A percentile compares a stretch with the other conserved stretches of the same genome.
These are phyloP conservation scores for Amaranthus tricolor DNA, from an alignment of 179 eudicot species.

Conservation along the genomic window DNA sequence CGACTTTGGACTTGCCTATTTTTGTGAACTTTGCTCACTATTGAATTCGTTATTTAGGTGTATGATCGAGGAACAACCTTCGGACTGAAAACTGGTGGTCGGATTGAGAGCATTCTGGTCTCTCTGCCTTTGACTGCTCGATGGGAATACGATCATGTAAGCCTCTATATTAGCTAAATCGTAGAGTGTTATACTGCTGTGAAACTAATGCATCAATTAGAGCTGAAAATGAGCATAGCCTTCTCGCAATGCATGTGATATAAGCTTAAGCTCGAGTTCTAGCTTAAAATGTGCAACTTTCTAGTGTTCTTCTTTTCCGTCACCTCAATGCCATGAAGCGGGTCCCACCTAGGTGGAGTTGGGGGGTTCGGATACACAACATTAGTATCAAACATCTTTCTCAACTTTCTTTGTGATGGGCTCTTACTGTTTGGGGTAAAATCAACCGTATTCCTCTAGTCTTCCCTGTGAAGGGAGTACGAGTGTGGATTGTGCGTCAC, in stretches of 20 bases:
- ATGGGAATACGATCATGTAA: slow-evolving; percentile 97
- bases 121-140: slow-evolving; percentile 86
- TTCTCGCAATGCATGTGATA: background rate
- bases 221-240: background rate
- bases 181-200: background rate
- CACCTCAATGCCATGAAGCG: too few species aligned
- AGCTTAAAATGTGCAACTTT: background rate
- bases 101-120: slow-evolving; percentile 93
- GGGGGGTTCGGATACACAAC: too few species aligned
- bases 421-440: too few species aligned
- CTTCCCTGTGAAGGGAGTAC: too few species aligned
- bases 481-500: too few species aligned
- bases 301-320: too few species aligned
- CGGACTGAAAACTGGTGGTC: slow-evolving; percentile 95
- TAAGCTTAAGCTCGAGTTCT: background rate
- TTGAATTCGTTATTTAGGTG: slow-evolving; percentile 42
- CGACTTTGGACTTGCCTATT: background rate
- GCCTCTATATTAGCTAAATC: slow-evolving; percentile 10
- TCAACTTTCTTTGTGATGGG: too few species aligned
- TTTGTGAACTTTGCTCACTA: slow-evolving; percentile 7
- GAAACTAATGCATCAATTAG: background rate
- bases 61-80: slow-evolving; percentile 96
- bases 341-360: too few species aligned
- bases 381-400: too few species aligned
- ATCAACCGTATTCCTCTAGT: too few species aligned